A percentile compares a stretch with the other conserved stretches of the same genome.
Conservation (phyloP, 2,329 filamentous ascomycete genomes). For the Fusarium illudens region DNA sequence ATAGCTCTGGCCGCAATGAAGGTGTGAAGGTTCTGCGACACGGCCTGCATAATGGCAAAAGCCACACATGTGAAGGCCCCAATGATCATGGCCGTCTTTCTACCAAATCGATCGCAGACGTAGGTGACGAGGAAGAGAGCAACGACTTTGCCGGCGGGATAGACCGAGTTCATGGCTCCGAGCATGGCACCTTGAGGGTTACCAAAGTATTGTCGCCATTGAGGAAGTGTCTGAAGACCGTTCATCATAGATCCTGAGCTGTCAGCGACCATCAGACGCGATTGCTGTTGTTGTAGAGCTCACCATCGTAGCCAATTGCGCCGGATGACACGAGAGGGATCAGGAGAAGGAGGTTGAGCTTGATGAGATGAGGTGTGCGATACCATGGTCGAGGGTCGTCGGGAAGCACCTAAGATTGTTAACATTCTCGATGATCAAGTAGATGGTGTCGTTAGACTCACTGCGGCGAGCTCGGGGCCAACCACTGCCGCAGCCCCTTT, state of each 20-base stretch:
- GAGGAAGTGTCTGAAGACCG: slow-evolving; percentile 52
- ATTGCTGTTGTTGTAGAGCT: neutral
- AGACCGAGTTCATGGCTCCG: slow-evolving; percentile 49
- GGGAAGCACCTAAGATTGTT: slow-evolving; percentile 48
- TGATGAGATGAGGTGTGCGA: slow-evolving; percentile 51
- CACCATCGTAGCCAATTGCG: slow-evolving; percentile 56
- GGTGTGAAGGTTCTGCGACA: slow-evolving; percentile 34
- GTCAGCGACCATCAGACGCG: neutral
- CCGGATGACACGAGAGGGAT: slow-evolving; percentile 54
- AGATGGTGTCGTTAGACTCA: neutral
- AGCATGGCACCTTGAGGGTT: slow-evolving; percentile 48
- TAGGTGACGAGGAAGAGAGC: slow-evolving; percentile 48
- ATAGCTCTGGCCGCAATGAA: slow-evolving; percentile 46
- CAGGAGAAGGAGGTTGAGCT: slow-evolving; percentile 55
- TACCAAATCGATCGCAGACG: slow-evolving; percentile 51
- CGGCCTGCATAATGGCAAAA: slow-evolving; percentile 46
- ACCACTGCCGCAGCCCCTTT: slow-evolving; percentile 24
- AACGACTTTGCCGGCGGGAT: slow-evolving; percentile 52
- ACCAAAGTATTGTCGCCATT: slow-evolving; percentile 54
- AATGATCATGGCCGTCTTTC: slow-evolving; percentile 49
- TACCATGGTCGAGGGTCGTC: slow-evolving; percentile 53
- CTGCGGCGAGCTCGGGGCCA: slow-evolving; percentile 28
- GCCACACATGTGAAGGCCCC: slow-evolving; percentile 46
- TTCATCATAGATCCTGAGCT: slow-evolving; percentile 53
- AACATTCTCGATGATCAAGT: neutral